Percentiles rank a stretch among this genome's conserved stretches.
phyloP scores from a whole-genome alignment of 805 yeast species.

The Teunomyces lycoperdinae region DNA sequence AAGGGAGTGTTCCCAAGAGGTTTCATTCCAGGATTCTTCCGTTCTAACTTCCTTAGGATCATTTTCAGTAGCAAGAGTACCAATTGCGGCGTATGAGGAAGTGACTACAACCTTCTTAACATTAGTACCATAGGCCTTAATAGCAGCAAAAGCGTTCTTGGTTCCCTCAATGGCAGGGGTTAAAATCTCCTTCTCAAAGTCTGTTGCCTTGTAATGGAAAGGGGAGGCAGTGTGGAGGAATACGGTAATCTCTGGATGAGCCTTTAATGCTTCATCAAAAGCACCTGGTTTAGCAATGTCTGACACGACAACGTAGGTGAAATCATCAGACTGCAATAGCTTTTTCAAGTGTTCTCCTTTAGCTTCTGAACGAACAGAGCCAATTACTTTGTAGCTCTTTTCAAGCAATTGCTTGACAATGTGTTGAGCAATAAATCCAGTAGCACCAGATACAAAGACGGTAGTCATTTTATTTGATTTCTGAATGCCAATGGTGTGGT shows the following conservation, averaged over 20 bases:
- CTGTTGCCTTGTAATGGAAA: slow-evolving; percentile 16
- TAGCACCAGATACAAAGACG: slow-evolving; percentile 49
- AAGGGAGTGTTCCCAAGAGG: slow-evolving; percentile 48
- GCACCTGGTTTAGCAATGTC: slow-evolving; percentile 22
- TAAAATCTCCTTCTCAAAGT: slow-evolving; percentile 19
- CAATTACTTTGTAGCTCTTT: slow-evolving; percentile 41
- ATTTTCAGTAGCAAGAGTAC: slow-evolving; percentile 12
- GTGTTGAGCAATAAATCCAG: slow-evolving; percentile 53
- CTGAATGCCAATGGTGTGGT: neutral
- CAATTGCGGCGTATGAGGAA: slow-evolving; percentile 21
- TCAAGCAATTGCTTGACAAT: slow-evolving; percentile 34
- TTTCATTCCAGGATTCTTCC: slow-evolving; percentile 53
- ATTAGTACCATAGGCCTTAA: slow-evolving; percentile 15
- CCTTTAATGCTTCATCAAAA: slow-evolving; percentile 24
- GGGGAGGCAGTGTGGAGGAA: slow-evolving; percentile 38
- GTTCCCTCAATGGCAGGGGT: slow-evolving; percentile 34
- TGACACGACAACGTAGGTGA: slow-evolving; percentile 22
- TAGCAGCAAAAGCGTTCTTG: slow-evolving; percentile 19
- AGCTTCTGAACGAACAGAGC: slow-evolving; percentile 41
- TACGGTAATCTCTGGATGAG: slow-evolving; percentile 24
- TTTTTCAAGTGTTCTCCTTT: slow-evolving; percentile 30
- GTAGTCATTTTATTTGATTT: neutral
- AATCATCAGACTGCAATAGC: slow-evolving; percentile 13
- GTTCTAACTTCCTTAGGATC: slow-evolving; percentile 35
- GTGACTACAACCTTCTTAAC: slow-evolving; percentile 21